Base-by-base conservation (phyloP, 75 land plant genomes). In the Pinus taeda region DNA sequence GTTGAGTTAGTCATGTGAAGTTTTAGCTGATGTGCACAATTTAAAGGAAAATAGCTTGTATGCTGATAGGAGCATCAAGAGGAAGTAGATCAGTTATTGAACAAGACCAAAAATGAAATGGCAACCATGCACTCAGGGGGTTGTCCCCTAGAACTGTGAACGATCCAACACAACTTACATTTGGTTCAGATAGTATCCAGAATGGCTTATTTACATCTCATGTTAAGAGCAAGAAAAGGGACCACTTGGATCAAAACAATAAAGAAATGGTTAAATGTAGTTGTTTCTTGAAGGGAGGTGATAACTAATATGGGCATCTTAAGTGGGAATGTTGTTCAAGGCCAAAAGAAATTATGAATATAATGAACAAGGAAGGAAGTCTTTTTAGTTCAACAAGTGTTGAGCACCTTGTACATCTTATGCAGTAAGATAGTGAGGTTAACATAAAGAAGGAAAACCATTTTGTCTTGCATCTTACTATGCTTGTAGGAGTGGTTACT, bases 81-180 rank as follows among this genome's bases (percentile, higher is more conserved):
- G 26, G 87, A 82, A 75, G 81, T 85, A 82, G 85, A 85, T 79
- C 74, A 74, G 70, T 70, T 85, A 49, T 60, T 85, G 77, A 79
- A 85, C 45, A 85, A 81, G 75, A 82, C 87, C 57, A 85, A 82
- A 76, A 78, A 77, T 71, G 87, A 85, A 77, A 85, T 85, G 87
- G 78, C 79, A 76, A 71, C 76, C 33, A 62, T 72, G 58, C 81
- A 83, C 37, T 75, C 85, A 82, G 74, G 80, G 87, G 63, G 26
- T 62, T 60, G 36, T 78, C 87, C 56, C 85, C 87, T 56, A 78
- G 85, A 76, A 18, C 75, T 66, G 60, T 82, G 76, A 71, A 76
- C 39, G 59, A 73, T 71, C 60, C 79, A 24, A 60, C 79, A 33
- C 83, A 82, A 30, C 57, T 62, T 9, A 83, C 80, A 71, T 36